Percentiles rank a stretch among this genome's conserved stretches.
Evolutionary conservation across 176 grass and related monocot species (phyloP).

Genomic region (Aegilops bicornis): DNA sequence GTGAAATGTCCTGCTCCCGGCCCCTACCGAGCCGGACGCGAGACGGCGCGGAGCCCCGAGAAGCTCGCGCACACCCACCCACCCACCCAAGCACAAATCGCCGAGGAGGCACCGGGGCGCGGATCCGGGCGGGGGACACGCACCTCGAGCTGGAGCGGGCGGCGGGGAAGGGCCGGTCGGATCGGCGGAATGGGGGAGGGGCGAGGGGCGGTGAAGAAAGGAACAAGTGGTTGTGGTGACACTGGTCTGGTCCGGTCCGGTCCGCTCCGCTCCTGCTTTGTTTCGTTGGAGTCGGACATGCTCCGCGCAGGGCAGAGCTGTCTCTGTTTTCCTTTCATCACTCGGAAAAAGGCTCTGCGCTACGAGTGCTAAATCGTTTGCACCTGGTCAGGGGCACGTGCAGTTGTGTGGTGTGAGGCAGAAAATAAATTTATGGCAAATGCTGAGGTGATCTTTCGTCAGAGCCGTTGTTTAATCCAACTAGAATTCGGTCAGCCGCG

Average conservation of each 20-base stretch:
- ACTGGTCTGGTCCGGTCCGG: neutral
- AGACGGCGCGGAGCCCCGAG: neutral
- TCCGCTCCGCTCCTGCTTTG: neutral
- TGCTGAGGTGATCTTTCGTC: neutral
- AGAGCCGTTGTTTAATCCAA: neutral
- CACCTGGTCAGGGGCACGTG: neutral
- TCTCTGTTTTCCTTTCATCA: neutral
- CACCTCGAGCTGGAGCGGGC: constrained; percentile 4
- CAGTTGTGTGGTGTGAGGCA: neutral
- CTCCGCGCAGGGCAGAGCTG: neutral
- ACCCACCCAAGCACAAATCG: neutral
- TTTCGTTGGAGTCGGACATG: neutral
- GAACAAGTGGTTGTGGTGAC: constrained; percentile 9
- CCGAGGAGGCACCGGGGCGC: neutral
- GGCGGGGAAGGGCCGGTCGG: neutral
- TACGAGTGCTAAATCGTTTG: neutral
- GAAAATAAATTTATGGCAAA: neutral
- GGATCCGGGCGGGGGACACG: constrained; percentile 13
- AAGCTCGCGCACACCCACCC: neutral
- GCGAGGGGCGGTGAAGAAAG: neutral
- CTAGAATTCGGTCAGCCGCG: no score
- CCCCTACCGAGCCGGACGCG: neutral
- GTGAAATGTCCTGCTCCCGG: neutral
- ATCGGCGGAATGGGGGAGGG: neutral
- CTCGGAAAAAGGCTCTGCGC: neutral